Evolutionary conservation across 2,329 filamentous ascomycete species (phyloP).

Genomic region (Trichoderma asperellum): DNA sequence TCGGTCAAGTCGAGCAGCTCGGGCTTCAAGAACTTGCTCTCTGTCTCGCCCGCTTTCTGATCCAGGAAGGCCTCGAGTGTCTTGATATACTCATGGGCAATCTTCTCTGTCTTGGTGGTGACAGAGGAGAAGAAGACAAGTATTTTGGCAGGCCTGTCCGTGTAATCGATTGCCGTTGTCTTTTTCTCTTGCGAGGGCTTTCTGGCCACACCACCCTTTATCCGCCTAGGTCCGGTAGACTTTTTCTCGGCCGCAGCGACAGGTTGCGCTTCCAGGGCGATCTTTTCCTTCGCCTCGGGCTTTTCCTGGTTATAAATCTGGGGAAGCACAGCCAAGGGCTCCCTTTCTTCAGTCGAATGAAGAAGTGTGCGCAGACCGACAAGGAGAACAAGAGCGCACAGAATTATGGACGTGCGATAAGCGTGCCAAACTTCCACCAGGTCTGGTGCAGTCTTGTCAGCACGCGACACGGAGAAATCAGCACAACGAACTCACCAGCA

Average conservation of each 20-base stretch:
- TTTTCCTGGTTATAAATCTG: constrained; percentile 40
- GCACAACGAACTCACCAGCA: constrained; percentile 27
- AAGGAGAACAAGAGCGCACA: constrained; percentile 46
- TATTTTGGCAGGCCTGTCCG: constrained; percentile 63
- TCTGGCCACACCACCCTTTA: constrained; percentile 49
- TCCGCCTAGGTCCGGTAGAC: constrained; percentile 52
- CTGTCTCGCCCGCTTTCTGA: constrained; percentile 47
- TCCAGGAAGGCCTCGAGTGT: constrained; percentile 58
- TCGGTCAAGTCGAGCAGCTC: constrained; percentile 78
- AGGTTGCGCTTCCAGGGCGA: constrained; percentile 25
- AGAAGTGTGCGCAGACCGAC: constrained; percentile 49
- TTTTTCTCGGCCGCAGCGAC: constrained; percentile 39
- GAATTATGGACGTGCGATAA: constrained; percentile 51
- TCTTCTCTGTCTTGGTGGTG: constrained; percentile 78
- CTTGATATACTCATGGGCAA: constrained; percentile 66
- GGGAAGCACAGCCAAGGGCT: constrained; percentile 45
- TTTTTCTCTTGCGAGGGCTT: constrained; percentile 38
- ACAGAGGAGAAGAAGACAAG: constrained; percentile 89
- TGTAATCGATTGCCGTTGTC: constrained; percentile 34
- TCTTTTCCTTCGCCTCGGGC: constrained; percentile 9
- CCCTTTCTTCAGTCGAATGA: constrained; percentile 42
- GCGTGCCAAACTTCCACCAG: constrained; percentile 52
- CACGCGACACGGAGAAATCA: background rate
- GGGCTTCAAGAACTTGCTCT: constrained; percentile 56
- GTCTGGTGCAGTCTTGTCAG: constrained; percentile 36